These are phyloP conservation scores for Cordyceps farinosa DNA, from an alignment of 2,329 filamentous ascomycete genomes.

Conservation along the genomic window DNA sequence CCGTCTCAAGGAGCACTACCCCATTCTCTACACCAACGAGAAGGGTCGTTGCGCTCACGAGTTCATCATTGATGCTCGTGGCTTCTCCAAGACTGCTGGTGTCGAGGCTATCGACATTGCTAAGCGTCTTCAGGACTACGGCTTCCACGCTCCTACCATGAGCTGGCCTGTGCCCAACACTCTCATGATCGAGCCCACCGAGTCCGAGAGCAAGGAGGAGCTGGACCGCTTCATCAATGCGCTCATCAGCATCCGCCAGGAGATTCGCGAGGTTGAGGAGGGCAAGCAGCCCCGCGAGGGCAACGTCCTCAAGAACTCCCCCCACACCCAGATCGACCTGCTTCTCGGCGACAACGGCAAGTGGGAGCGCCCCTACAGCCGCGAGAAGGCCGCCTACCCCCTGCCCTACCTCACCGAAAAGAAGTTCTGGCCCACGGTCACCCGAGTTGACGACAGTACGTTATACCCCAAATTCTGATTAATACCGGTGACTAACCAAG, in stretches of 20 bases:
- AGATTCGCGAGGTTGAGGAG: conserved; percentile 80
- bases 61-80: conserved; percentile 87
- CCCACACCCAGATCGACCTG: conserved; percentile 80
- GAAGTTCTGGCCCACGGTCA: conserved; percentile 95
- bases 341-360: conserved; percentile 55
- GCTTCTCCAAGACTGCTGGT: conserved; percentile 77
- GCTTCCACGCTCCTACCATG: conserved; percentile 97
- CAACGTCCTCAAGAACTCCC: conserved; percentile 86
- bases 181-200: conserved; percentile 96
- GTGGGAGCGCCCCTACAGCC: conserved; percentile 79
- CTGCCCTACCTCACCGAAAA: conserved; percentile 80
- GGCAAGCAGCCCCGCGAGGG: conserved; percentile 69
- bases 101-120: conserved; percentile 93
- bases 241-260: conserved; percentile 77
- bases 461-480: conserved; percentile 21
- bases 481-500: conserved; percentile 11
- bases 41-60: conserved; percentile 90
- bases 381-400: conserved; percentile 85
- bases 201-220: conserved; percentile 88
- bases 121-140: conserved; percentile 94
- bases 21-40: conserved; percentile 89
- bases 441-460: conserved; percentile 82
- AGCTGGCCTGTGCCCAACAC: conserved; percentile 93
- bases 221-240: conserved; percentile 92
- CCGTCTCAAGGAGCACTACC: conserved; percentile 79